Conservation (phyloP, 2,329 filamentous ascomycete genomes). For the Setomelanomma holmii region DNA sequence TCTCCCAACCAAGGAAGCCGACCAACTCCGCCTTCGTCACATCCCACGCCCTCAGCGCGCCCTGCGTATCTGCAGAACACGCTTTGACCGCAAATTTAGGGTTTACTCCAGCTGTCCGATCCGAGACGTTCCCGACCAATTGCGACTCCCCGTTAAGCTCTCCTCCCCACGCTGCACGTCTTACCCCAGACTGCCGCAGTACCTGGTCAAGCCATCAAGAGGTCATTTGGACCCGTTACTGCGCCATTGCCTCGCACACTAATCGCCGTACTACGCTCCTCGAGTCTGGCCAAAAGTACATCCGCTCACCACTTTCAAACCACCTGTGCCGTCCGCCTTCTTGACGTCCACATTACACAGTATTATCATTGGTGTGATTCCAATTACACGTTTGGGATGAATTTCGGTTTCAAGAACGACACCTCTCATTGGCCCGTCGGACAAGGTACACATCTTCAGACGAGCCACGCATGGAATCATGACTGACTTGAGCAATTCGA, state of each 20-base stretch:
- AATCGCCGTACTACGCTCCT: constrained; percentile 24
- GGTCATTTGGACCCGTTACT: constrained; percentile 21
- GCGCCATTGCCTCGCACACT: constrained; percentile 14
- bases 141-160: constrained; percentile 21
- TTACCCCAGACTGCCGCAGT: constrained; percentile 37
- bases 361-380: neutral
- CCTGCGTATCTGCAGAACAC: constrained; percentile 29
- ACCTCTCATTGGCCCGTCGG: constrained; percentile 53
- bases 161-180: constrained; percentile 37
- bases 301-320: constrained; percentile 17
- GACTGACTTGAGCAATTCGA: constrained; percentile 6
- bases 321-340: constrained; percentile 7
- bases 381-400: constrained; percentile 41
- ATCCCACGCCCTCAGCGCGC: constrained; percentile 37
- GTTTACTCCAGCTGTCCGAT: constrained; percentile 28
- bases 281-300: constrained; percentile 16
- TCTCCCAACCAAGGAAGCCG: constrained; percentile 17
- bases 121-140: constrained; percentile 36
- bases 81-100: constrained; percentile 33
- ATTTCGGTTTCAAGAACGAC: constrained; percentile 51
- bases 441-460: constrained; percentile 33
- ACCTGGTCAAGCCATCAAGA: constrained; percentile 17
- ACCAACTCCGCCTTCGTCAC: constrained; percentile 18
- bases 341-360: neutral
- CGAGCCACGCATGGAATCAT: neutral